Conservation (phyloP, 139 green algal genomes). For the Chlorella ohadii region DNA sequence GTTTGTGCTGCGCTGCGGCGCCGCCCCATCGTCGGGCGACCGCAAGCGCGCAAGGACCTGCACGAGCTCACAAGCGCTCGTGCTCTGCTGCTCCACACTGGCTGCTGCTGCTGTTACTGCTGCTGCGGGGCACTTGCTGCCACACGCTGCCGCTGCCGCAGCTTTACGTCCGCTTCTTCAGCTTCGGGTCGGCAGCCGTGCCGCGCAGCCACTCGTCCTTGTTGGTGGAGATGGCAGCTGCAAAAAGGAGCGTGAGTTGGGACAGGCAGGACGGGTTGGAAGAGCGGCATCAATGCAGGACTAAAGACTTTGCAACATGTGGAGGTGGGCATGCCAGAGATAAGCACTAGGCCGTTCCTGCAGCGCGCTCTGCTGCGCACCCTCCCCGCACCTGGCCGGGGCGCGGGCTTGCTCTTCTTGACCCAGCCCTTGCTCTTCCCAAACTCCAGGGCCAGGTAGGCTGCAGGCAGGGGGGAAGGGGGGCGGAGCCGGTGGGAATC, state of each 20-base stretch:
- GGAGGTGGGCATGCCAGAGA: background rate
- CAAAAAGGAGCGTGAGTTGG: background rate
- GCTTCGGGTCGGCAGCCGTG: conserved; percentile 22
- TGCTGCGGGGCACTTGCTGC: background rate
- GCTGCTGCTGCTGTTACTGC: conserved; percentile 5
- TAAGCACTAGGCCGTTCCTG: background rate
- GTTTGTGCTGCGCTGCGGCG: too few species aligned
- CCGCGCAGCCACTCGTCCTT: conserved; percentile 42
- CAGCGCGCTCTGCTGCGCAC: too few species aligned
- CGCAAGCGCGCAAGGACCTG: too few species aligned
- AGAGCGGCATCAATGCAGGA: too few species aligned
- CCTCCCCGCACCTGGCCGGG: conserved; percentile 11
- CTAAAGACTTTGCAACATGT: too few species aligned
- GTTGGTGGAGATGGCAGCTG: conserved; percentile 30
- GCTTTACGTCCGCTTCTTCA: conserved; percentile 26
- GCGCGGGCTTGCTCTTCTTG: conserved; percentile 38
- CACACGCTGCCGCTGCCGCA: background rate
- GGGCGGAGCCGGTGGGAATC: background rate
- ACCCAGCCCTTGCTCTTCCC: conserved; percentile 43
- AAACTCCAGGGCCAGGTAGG: conserved; percentile 21
- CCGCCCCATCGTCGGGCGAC: too few species aligned
- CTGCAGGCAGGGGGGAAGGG: conserved; percentile 11
- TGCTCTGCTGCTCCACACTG: background rate
- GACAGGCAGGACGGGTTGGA: background rate
- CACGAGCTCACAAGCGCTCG: too few species aligned